Percentiles rank a stretch among this genome's conserved stretches.
Conservation (phyloP, 1,284 basidiomycete genomes). For the Cerioporus squamosus region DNA sequence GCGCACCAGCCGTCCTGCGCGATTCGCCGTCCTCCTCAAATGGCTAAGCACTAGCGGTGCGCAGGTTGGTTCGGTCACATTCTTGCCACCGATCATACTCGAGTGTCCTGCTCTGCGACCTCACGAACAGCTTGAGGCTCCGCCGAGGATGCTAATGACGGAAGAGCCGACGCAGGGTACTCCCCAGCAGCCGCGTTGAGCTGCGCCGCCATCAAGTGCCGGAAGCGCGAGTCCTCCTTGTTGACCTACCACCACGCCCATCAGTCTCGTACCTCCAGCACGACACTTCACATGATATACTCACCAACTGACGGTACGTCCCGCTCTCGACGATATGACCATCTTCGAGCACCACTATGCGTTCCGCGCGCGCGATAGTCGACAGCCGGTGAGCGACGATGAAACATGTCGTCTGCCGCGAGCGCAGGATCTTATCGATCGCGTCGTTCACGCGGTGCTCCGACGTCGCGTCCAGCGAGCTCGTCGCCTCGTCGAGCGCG, state of each 20-base stretch:
- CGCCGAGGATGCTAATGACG: not conserved
- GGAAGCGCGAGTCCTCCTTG: constrained; percentile 74
- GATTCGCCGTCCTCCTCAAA: too few species aligned
- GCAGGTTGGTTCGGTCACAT: too few species aligned
- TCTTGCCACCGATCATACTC: too few species aligned
- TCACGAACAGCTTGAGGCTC: too few species aligned
- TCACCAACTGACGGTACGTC: constrained; percentile 78
- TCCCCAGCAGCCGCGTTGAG: constrained; percentile 55
- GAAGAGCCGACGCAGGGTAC: not conserved
- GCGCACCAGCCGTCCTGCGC: too few species aligned
- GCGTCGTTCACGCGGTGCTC: constrained; percentile 91
- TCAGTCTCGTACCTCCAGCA: not conserved
- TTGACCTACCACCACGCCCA: constrained; percentile 49
- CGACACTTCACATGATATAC: constrained; percentile 23
- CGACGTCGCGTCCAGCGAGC: constrained; percentile 87
- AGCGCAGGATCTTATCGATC: constrained; percentile 83
- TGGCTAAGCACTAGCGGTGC: too few species aligned
- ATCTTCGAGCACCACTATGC: constrained; percentile 87
- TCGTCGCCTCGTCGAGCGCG: constrained; percentile 84
- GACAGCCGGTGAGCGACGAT: constrained; percentile 89
- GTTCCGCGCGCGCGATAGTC: constrained; percentile 84
- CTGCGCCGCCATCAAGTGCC: constrained; percentile 88
- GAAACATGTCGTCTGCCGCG: constrained; percentile 82
- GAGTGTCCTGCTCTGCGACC: too few species aligned
- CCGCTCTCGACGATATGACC: constrained; percentile 86